Percentiles rank a stretch among this genome's conserved stretches.
Evolutionary conservation across 2,329 filamentous ascomycete genomes (phyloP).

Genomic region (Ophiocordyceps camponoti-rufipedis): DNA sequence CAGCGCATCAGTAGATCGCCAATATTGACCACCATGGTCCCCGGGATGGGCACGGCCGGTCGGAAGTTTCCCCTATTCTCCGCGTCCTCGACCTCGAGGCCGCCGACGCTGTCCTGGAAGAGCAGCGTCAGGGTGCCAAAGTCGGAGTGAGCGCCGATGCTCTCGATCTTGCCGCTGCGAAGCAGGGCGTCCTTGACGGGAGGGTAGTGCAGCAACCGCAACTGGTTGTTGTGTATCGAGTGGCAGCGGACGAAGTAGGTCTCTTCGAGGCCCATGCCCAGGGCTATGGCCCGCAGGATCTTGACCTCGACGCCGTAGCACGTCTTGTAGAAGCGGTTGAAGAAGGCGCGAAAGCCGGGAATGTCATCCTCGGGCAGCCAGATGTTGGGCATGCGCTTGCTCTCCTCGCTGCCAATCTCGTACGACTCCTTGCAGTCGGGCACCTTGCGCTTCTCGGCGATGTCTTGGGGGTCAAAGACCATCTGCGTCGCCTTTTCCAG

Average conservation of each 20-base stretch:
- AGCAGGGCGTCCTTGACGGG: slow-evolving; percentile 11
- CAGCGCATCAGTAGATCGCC: slow-evolving; percentile 20
- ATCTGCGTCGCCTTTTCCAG: slow-evolving; percentile 14
- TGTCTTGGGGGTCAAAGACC: slow-evolving; percentile 10
- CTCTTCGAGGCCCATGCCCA: slow-evolving; percentile 51
- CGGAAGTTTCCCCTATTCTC: slow-evolving; percentile 16
- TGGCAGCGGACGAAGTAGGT: slow-evolving; percentile 51
- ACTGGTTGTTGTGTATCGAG: slow-evolving; percentile 35
- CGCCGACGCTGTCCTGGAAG: slow-evolving; percentile 25
- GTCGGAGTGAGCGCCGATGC: slow-evolving; percentile 13
- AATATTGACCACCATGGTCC: slow-evolving; percentile 20
- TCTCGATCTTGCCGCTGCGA: slow-evolving; percentile 6
- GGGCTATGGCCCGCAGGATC: slow-evolving; percentile 58
- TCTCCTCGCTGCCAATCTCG: slow-evolving; percentile 17
- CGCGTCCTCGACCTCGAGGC: slow-evolving; percentile 25
- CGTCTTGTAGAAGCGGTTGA: slow-evolving; percentile 41
- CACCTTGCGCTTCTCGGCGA: slow-evolving; percentile 8
- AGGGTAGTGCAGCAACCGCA: slow-evolving; percentile 37
- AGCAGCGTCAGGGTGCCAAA: slow-evolving; percentile 26
- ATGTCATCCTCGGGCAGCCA: slow-evolving; percentile 7
- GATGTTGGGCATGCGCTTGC: slow-evolving; percentile 8
- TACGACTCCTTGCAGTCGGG: slow-evolving; percentile 21
- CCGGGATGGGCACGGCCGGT: slow-evolving; percentile 9
- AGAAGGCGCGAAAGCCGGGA: slow-evolving; percentile 7
- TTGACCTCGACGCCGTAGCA: slow-evolving; percentile 55